Evolutionary conservation across 306 rosid genomes (phyloP).

Genomic region (Quercus mongolica): DNA sequence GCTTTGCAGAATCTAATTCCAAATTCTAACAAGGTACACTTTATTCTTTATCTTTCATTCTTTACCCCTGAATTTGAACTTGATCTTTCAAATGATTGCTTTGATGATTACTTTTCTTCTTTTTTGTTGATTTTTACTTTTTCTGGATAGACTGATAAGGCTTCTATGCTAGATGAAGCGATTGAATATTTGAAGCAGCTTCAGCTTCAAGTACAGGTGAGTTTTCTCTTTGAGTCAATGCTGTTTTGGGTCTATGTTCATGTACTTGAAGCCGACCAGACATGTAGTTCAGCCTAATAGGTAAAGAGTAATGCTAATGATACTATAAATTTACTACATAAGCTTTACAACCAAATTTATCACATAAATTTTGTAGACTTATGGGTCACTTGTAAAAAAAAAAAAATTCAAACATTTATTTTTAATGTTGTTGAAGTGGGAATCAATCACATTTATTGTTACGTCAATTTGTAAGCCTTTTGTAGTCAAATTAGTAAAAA

Average conservation of each 20-base stretch:
- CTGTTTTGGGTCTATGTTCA: constrained; percentile 4
- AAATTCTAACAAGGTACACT: constrained; percentile 83
- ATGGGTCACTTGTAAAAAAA: no score
- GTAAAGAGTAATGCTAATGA: no score
- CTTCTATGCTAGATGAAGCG: constrained; percentile 94
- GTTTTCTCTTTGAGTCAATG: constrained; percentile 12
- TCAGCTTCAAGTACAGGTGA: constrained; percentile 89
- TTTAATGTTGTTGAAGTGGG: no score
- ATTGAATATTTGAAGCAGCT: constrained; percentile 97
- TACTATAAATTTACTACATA: no score
- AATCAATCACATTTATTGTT: no score
- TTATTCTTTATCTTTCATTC: neutral
- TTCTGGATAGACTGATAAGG: constrained; percentile 81
- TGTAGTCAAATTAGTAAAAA: no score
- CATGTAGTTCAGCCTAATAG: no score
- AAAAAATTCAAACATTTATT: no score
- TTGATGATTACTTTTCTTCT: neutral
- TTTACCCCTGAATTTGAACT: neutral
- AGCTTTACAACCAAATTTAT: no score
- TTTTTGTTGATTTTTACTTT: neutral
- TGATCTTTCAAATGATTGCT: neutral
- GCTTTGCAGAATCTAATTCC: constrained; percentile 92
- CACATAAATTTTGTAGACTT: no score
- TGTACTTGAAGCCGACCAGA: no score
- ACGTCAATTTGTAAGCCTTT: no score